Evolutionary conservation across 306 rosid species (phyloP).

Genomic region (Senna tora): DNA sequence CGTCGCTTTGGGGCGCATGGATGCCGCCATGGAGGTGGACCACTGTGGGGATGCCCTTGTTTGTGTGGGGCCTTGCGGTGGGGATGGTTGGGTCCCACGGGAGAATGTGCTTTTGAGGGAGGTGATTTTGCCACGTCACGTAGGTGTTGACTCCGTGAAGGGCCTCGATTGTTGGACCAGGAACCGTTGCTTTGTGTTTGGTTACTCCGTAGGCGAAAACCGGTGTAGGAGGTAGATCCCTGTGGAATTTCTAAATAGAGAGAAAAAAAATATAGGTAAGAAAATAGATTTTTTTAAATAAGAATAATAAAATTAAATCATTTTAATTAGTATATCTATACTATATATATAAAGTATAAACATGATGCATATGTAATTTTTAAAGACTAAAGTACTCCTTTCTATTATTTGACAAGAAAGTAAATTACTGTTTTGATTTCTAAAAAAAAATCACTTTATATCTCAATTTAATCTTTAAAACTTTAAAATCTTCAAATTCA

Average conservation of each 20-base stretch:
- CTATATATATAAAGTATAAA: no score
- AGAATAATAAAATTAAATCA: no score
- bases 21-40: constrained; percentile 85
- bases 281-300: no score
- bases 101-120: constrained; percentile 74
- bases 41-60: constrained; percentile 69
- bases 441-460: no score
- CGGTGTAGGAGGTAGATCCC: constrained; percentile 65
- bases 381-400: no score
- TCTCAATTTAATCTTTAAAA: no score
- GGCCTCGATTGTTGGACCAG: constrained; percentile 87
- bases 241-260: constrained; percentile 89
- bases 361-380: no score
- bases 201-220: constrained; percentile 70
- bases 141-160: constrained; percentile 47
- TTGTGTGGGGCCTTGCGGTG: constrained; percentile 44
- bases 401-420: no score
- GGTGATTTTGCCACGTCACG: constrained; percentile 77
- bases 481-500: no score
- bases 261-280: no score
- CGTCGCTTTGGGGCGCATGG: constrained; percentile 67
- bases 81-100: constrained; percentile 88
- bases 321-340: no score
- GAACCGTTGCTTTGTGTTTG: constrained; percentile 56
- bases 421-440: no score